A percentile compares a stretch with the other conserved stretches of the same genome.
Conservation (phyloP, 805 yeast genomes). For the Hanseniaspora occidentalis region DNA sequence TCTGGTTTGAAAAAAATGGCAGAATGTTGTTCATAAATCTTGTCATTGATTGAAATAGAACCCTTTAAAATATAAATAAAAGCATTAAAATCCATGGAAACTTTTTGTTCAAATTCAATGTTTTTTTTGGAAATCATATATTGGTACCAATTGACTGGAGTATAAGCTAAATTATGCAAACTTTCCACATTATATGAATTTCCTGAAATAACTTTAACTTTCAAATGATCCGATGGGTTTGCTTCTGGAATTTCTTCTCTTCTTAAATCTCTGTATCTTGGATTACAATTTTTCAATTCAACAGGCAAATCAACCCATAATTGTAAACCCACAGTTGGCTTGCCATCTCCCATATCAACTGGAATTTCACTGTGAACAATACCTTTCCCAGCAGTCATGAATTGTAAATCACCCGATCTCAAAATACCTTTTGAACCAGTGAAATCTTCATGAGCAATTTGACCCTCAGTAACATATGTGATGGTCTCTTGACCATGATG, state of each 20-base stretch:
- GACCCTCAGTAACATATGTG: slow-evolving; percentile 52
- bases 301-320: slow-evolving; percentile 80
- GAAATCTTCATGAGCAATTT: slow-evolving; percentile 73
- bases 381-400: slow-evolving; percentile 90
- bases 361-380: slow-evolving; percentile 85
- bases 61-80: slow-evolving; percentile 63
- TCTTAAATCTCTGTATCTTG: slow-evolving; percentile 69
- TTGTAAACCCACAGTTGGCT: slow-evolving; percentile 44
- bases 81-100: slow-evolving; percentile 50
- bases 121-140: slow-evolving; percentile 56
- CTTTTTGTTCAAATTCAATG: slow-evolving; percentile 38
- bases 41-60: slow-evolving; percentile 34
- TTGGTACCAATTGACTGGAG: slow-evolving; percentile 68
- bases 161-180: slow-evolving; percentile 61
- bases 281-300: slow-evolving; percentile 46
- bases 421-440: slow-evolving; percentile 73
- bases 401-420: slow-evolving; percentile 75
- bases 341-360: slow-evolving; percentile 31
- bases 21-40: slow-evolving; percentile 32
- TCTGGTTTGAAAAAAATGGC: slow-evolving; percentile 56
- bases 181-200: slow-evolving; percentile 65
- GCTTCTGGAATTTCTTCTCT: slow-evolving; percentile 60
- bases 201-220: slow-evolving; percentile 58
- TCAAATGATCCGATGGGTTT: slow-evolving; percentile 35
- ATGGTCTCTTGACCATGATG: slow-evolving; percentile 79